phyloP scores from a whole-genome alignment of 2,329 filamentous ascomycete species.

The Colletotrichum ledebouriae region DNA sequence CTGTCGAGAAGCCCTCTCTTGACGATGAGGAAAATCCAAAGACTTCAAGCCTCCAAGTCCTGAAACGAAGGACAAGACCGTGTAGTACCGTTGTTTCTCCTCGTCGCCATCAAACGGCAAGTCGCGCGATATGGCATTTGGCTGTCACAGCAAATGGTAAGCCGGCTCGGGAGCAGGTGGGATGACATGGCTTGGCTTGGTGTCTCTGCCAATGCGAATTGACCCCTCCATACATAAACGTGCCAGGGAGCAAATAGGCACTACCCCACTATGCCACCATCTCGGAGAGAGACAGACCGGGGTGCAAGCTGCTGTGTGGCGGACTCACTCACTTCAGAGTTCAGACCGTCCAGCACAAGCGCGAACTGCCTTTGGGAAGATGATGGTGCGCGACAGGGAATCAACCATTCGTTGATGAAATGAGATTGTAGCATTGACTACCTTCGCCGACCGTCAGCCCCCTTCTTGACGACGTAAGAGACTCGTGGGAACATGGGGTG shows the following conservation, averaged over 20 bases:
- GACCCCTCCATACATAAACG: slow-evolving; percentile 33
- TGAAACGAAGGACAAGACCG: background rate
- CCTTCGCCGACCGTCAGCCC: background rate
- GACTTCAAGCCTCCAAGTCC: background rate
- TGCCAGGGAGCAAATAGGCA: slow-evolving; percentile 36
- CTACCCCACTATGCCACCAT: slow-evolving; percentile 44
- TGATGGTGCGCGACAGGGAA: too few relatives aligned
- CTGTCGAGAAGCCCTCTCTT: background rate
- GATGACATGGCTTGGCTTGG: slow-evolving; percentile 26
- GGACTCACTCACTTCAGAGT: slow-evolving; percentile 29
- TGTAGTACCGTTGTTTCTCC: background rate
- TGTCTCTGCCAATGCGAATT: slow-evolving; percentile 27
- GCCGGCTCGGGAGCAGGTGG: slow-evolving; percentile 46
- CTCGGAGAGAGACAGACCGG: slow-evolving; percentile 31
- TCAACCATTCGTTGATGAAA: background rate
- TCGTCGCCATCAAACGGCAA: slow-evolving; percentile 8
- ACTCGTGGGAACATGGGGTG: background rate
- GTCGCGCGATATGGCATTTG: slow-evolving; percentile 32
- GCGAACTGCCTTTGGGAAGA: background rate
- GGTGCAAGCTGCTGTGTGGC: slow-evolving; percentile 25
- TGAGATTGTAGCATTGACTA: background rate
- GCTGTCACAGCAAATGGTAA: slow-evolving; percentile 47
- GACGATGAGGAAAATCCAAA: background rate
- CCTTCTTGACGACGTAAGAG: background rate
- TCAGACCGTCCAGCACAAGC: slow-evolving; percentile 3